Percentiles rank a stretch among this genome's conserved stretches.
These are phyloP conservation scores for Populus tremula DNA, from an alignment of 345 rosid species.

Conservation along the genomic window DNA sequence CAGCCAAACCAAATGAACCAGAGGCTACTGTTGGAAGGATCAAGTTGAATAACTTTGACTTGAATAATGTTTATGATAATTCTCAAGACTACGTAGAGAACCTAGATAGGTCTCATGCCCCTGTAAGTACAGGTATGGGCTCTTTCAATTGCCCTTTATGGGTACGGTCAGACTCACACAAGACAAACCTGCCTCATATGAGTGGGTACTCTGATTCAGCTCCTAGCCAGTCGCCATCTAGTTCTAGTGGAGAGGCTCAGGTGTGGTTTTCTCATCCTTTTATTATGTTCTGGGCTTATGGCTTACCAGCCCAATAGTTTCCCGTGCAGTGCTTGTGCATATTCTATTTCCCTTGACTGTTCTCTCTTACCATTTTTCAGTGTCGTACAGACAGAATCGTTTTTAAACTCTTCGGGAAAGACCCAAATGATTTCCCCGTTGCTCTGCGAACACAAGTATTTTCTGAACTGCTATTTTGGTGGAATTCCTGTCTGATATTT, in stretches of 20 bases:
- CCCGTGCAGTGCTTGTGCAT: background rate
- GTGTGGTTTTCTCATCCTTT: slow-evolving; percentile 30
- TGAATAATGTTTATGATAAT: slow-evolving; percentile 75
- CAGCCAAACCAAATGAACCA: slow-evolving; percentile 22
- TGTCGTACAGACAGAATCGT: slow-evolving; percentile 86
- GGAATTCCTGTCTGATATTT: slow-evolving; percentile 4
- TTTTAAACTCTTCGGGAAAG: slow-evolving; percentile 91
- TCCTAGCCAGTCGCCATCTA: slow-evolving; percentile 85
- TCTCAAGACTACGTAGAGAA: slow-evolving; percentile 68
- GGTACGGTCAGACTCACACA: slow-evolving; percentile 62
- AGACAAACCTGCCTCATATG: slow-evolving; percentile 80
- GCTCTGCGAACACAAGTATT: slow-evolving; percentile 82
- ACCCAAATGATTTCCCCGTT: slow-evolving; percentile 82
- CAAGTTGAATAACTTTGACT: slow-evolving; percentile 65
- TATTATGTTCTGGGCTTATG: background rate
- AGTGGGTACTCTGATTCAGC: slow-evolving; percentile 86
- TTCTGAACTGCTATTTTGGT: slow-evolving; percentile 3
- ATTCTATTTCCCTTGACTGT: slow-evolving; percentile 17
- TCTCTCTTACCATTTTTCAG: slow-evolving; percentile 42
- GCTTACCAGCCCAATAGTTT: background rate
- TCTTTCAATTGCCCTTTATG: slow-evolving; percentile 73
- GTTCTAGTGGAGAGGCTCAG: slow-evolving; percentile 87
- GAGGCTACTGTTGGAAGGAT: slow-evolving; percentile 23
- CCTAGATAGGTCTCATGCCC: slow-evolving; percentile 53
- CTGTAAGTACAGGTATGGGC: slow-evolving; percentile 47